Evolutionary conservation across 768 basidiomycete genomes (phyloP), one percentile per base, ranked within the genome.

Genomic region (Lenzites betulinus): DNA sequence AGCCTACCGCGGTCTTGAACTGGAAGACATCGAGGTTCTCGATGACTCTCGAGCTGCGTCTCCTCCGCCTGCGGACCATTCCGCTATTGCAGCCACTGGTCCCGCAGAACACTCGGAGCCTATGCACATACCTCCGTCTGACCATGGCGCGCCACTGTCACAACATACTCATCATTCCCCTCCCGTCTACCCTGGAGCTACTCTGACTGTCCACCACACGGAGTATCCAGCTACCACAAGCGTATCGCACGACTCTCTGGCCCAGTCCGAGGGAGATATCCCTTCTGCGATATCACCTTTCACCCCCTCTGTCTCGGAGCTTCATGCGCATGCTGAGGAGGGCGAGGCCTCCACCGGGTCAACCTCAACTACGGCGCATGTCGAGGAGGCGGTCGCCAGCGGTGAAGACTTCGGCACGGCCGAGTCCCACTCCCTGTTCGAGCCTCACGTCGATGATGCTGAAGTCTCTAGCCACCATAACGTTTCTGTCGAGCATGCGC

Each of bases 71-170:
- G 73, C 38, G 12, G 51, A 54, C 2, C n/a, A 50, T 28, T 67
- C 36, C 79, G 86, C 70, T 81, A 81, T n/a, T 83, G 83, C 68
- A 80, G 83, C 71, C 81, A 84, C 54, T 84, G 81, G 25, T 84
- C 85, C 20, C 3, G 22, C 22, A 43, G 60, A 51, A 39, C 52
- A 54, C 33, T 30, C 41, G 3, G 57, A 49, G 1, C 11, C 20
- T 22, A 44, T 59, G 57, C 62, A 44, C 2, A 35, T 51, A 2
- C 57, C 62, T 4, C 54, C 57, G 5, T 49, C 41, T 12, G 53
- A 47, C 22, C 47, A 18, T 20, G 41, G 18, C 15, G 6, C 46
- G 15, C 22, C 42, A 9, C 28, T 16, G 6, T 13, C 38, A 13
- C 18, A 5, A 39, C 7, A 46, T 47, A 15, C 35, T 26, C 35